Percentiles rank a stretch among this genome's conserved stretches.
Conservation (phyloP, 73 alveolate species). For the Paramecium sonneborni region DNA sequence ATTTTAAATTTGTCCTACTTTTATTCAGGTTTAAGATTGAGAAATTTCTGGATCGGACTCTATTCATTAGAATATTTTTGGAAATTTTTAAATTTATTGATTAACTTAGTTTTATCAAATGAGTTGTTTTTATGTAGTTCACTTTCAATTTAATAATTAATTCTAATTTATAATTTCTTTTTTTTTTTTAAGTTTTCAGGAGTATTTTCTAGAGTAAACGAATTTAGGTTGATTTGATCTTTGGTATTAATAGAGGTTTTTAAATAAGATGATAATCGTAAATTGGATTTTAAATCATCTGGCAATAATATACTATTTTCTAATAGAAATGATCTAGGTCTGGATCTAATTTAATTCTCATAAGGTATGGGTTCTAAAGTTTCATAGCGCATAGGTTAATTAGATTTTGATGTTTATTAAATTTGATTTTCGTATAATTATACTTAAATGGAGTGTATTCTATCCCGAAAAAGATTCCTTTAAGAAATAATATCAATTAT, state of each 20-base stretch:
- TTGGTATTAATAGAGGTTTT: not conserved
- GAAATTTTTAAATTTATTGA: not conserved
- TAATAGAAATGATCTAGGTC: not conserved
- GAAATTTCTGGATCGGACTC: not conserved
- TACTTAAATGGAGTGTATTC: not conserved
- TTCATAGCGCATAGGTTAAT: not conserved
- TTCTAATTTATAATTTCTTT: not conserved
- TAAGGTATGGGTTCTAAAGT: slow-evolving; percentile 9
- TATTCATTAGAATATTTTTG: not conserved
- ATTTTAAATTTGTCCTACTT: not conserved
- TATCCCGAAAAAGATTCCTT: not conserved
- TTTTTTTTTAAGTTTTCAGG: not conserved
- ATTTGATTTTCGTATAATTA: not conserved
- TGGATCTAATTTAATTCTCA: not conserved
- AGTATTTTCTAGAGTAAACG: not conserved
- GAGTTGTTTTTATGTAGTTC: not conserved
- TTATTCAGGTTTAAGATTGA: not conserved
- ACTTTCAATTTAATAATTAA: not conserved
- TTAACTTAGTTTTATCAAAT: slow-evolving; percentile 1
- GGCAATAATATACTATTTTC: not conserved
- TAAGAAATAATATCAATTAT: not conserved
- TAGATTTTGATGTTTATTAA: not conserved
- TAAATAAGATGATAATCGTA: not conserved
- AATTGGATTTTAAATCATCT: not conserved
- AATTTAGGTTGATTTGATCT: not conserved